Conservation (phyloP, 441 rosid species). For the Eutrema salsugineum region DNA sequence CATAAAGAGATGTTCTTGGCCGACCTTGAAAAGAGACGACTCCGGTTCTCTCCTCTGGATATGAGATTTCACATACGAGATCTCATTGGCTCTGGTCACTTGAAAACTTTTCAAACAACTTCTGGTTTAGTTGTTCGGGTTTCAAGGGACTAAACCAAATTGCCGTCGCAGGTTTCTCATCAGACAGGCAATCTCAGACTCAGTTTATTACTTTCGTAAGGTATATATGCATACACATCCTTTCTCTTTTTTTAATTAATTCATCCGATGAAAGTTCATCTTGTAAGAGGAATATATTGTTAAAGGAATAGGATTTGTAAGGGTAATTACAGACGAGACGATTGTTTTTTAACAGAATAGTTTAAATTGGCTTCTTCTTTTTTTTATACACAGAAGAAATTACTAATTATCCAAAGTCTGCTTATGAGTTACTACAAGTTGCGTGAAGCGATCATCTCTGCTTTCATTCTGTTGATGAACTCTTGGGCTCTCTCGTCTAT, state of each 20-base stretch:
- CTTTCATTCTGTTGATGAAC: constrained; percentile 62
- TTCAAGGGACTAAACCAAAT: constrained; percentile 50
- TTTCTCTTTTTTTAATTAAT: background rate
- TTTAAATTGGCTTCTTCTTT: background rate
- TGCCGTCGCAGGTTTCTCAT: background rate
- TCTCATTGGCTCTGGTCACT: constrained; percentile 86
- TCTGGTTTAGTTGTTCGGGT: constrained; percentile 69
- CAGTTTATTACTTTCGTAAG: background rate
- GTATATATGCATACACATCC: background rate
- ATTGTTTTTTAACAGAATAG: background rate
- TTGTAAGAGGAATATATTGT: background rate
- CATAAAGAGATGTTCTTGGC: constrained; percentile 91
- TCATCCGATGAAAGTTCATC: background rate
- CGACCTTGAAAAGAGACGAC: constrained; percentile 74
- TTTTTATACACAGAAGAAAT: background rate
- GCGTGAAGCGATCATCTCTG: constrained; percentile 52
- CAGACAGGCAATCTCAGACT: background rate
- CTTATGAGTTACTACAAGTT: constrained; percentile 24
- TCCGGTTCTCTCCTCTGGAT: constrained; percentile 69
- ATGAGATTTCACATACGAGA: constrained; percentile 95
- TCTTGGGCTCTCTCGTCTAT: constrained; percentile 81
- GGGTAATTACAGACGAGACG: background rate
- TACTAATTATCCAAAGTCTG: constrained; percentile 4
- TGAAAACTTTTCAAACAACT: constrained; percentile 62
- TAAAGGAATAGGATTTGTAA: background rate